Percentiles rank a stretch among this genome's conserved stretches.
Conservation (phyloP, 768 basidiomycete genomes). For the Russula foetens region DNA sequence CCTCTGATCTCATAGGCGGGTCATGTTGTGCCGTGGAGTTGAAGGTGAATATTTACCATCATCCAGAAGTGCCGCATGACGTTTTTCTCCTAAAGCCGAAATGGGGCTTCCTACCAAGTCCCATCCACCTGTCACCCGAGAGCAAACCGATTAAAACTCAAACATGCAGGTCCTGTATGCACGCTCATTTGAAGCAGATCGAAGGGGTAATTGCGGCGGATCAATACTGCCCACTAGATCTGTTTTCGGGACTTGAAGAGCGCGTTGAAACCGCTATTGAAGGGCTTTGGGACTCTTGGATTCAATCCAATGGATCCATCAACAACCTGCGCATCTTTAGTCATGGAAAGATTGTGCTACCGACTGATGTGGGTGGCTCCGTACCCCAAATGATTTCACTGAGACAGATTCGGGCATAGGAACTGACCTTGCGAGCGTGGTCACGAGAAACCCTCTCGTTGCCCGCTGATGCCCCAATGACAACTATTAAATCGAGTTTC, state of each 20-base stretch:
- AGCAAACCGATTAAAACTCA: conserved; percentile 53
- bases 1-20: conserved; percentile 71
- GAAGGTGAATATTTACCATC: conserved; percentile 51
- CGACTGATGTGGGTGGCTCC: conserved; percentile 43
- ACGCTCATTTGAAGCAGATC: conserved; percentile 46
- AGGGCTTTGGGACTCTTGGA: conserved; percentile 69
- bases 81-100: conserved; percentile 58
- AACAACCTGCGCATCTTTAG: conserved; percentile 85
- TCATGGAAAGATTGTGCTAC: conserved; percentile 48
- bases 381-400: not conserved
- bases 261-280: conserved; percentile 60
- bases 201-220: conserved; percentile 32
- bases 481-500: conserved; percentile 41
- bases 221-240: conserved; percentile 83
- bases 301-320: conserved; percentile 46
- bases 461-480: not conserved
- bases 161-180: conserved; percentile 91
- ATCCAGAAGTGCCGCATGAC: not conserved
- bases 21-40: conserved; percentile 74
- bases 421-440: conserved; percentile 2
- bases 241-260: conserved; percentile 64
- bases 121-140: conserved; percentile 47
- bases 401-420: conserved; percentile 5
- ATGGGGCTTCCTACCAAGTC: conserved; percentile 86
- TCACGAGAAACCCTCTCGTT: conserved; percentile 6